Base-by-base conservation (phyloP, 345 rosid genomes). In the Angophora floribunda region DNA sequence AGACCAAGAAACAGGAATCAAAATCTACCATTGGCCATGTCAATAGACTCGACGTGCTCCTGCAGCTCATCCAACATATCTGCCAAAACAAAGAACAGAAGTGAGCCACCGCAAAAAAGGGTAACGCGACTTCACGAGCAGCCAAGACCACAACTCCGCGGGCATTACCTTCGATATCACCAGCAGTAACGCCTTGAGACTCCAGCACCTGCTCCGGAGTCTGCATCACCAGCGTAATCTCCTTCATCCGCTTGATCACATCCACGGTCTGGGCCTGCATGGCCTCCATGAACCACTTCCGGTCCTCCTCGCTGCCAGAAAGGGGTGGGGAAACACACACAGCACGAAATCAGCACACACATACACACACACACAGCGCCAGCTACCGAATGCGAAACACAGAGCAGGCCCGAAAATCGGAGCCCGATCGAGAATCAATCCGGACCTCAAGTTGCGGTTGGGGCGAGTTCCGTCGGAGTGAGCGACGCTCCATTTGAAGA, bases 401-500 rank as follows among this genome's bases (percentile, higher is more conserved):
- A 15, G 6, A 24, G 51, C 45, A 78, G 59, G 16, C 15, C 51
- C 26, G 10, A 47, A 30, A 41, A 52, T 26, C 47, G 44, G 61
- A 13, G 22, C 52, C n/a, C 26, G 17, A 15, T 9, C 51, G 86
- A 41, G 26, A 86, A 51, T 41, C 52, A 10, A 55, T 7, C 16
- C 85, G 30, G 7, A 97, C 99, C 99, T 95, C 82, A 96, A 91
- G 91, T 86, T 91, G 89, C 95, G 92, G 49, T 93, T 52, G 28
- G 95, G 51, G 36, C 87, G 87, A 86, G 99, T 95, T 55, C 97
- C 97, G 86, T 97, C 97, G 65, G 98, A 93, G 92, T 96, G 92
- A n/a, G 98, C 94, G 88, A 96, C 93, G 90, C 99, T 97, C 99
- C 99, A 97, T 80, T 96, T 96, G 70, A 97, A 95, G 93, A 97